Evolutionary conservation across 495 filamentous ascomycete genomes (phyloP).

Genomic region (Cairneyella variabilis): DNA sequence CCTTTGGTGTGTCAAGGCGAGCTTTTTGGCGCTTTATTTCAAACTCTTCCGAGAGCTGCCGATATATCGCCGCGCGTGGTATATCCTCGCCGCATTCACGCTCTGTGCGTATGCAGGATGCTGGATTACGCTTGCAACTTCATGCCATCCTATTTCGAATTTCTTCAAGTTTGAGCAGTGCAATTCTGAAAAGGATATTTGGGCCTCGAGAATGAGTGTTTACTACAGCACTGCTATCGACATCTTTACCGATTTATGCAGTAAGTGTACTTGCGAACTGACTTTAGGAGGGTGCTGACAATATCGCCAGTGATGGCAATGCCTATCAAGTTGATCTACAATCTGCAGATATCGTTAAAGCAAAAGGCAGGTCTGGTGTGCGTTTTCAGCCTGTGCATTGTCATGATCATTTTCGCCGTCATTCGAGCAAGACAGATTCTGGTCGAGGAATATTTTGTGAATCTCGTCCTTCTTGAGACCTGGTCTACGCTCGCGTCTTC

Average conservation of each 20-base stretch:
- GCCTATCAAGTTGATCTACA: constrained; percentile 45
- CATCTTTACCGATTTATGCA: constrained; percentile 38
- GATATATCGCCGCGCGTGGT: constrained; percentile 37
- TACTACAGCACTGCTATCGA: constrained; percentile 42
- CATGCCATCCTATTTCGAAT: constrained; percentile 36
- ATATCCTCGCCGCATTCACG: constrained; percentile 32
- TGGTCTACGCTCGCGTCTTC: constrained; percentile 34
- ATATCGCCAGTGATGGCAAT: constrained; percentile 43
- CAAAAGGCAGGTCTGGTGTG: constrained; percentile 45
- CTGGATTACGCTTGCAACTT: constrained; percentile 31
- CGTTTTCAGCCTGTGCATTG: constrained; percentile 45
- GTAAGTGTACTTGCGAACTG: constrained; percentile 17
- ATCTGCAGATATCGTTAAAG: constrained; percentile 37
- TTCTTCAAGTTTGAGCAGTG: constrained; percentile 38
- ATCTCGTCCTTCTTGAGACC: constrained; percentile 31
- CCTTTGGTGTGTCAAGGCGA: constrained; percentile 44
- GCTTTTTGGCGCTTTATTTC: constrained; percentile 45
- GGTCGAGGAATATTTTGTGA: constrained; percentile 30
- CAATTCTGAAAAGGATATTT: constrained; percentile 25
- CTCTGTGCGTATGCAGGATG: constrained; percentile 37
- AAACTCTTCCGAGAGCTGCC: constrained; percentile 36
- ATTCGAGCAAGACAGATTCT: constrained; percentile 41
- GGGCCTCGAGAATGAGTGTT: constrained; percentile 36
- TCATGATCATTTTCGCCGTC: constrained; percentile 48
- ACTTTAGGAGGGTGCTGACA: not conserved